These are phyloP conservation scores for Monosporascus sp. DNA, from an alignment of 2,329 filamentous ascomycete species.

Conservation along the genomic window DNA sequence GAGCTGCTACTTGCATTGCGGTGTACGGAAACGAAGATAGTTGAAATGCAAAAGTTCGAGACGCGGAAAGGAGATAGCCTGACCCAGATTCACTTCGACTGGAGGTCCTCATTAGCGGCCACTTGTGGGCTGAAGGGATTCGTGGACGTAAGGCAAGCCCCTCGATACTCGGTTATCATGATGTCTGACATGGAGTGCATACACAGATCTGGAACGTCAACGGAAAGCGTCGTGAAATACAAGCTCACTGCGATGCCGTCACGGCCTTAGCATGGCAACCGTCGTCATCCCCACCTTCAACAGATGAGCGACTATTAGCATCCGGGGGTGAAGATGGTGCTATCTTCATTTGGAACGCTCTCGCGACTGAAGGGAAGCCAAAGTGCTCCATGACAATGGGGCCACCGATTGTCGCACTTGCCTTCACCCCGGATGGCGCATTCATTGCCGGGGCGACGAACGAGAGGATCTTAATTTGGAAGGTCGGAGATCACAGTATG, in stretches of 20 bases:
- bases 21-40: slow-evolving; percentile 43
- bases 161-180: background rate
- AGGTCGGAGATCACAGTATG: slow-evolving; percentile 53
- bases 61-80: slow-evolving; percentile 50
- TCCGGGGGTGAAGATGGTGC: slow-evolving; percentile 59
- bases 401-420: slow-evolving; percentile 51
- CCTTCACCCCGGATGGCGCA: slow-evolving; percentile 59
- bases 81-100: slow-evolving; percentile 53
- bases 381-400: slow-evolving; percentile 59
- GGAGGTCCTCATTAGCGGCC: slow-evolving; percentile 47
- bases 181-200: slow-evolving; percentile 7
- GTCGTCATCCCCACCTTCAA: slow-evolving; percentile 31
- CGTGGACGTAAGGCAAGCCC: slow-evolving; percentile 51
- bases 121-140: slow-evolving; percentile 56
- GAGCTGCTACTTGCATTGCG: slow-evolving; percentile 46
- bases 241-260: slow-evolving; percentile 54
- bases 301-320: slow-evolving; percentile 54
- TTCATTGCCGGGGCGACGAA: slow-evolving; percentile 59
- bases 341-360: slow-evolving; percentile 59
- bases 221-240: slow-evolving; percentile 51
- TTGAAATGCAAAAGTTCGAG: slow-evolving; percentile 43
- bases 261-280: slow-evolving; percentile 60
- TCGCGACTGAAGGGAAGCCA: slow-evolving; percentile 48
- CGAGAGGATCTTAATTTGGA: slow-evolving; percentile 59
- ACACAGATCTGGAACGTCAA: slow-evolving; percentile 50